phyloP scores from a whole-genome alignment of 2,329 filamentous ascomycete genomes.

The Alternaria triticimaculans region DNA sequence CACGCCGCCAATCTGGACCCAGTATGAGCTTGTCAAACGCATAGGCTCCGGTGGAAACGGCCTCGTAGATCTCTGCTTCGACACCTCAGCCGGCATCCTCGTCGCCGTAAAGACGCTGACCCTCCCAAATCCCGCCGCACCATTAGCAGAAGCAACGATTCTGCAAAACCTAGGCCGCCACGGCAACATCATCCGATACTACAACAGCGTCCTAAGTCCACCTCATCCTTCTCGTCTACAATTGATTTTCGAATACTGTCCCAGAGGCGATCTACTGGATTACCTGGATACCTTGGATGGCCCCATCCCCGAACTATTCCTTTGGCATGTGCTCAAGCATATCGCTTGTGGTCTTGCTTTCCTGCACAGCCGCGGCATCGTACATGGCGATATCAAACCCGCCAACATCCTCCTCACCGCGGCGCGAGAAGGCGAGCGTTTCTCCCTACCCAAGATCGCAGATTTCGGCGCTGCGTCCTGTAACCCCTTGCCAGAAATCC shows the following conservation, averaged over 20 bases:
- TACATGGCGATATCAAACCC: slow-evolving; percentile 10
- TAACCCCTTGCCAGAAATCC: not conserved
- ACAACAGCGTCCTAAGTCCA: not conserved
- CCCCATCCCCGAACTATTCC: not conserved
- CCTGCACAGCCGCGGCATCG: slow-evolving; percentile 9
- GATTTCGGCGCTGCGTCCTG: slow-evolving; percentile 2
- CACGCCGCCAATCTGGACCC: not conserved
- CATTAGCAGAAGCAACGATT: not conserved
- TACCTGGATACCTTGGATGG: not conserved
- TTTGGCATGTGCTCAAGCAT: slow-evolving; percentile 2
- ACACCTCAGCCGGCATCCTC: not conserved
- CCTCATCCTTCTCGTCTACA: not conserved
- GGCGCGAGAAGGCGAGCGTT: not conserved
- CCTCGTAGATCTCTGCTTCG: not conserved
- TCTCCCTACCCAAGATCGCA: slow-evolving; percentile 1
- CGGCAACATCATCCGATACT: not conserved
- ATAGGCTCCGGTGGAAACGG: not conserved
- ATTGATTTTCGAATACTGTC: slow-evolving; percentile 1
- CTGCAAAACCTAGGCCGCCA: not conserved
- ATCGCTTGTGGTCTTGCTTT: slow-evolving; percentile 12
- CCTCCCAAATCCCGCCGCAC: not conserved
- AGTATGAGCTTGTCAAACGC: not conserved
- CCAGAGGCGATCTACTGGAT: not conserved
- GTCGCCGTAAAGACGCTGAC: not conserved
- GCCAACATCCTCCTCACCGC: slow-evolving; percentile 19